Base-by-base conservation (phyloP, 2,329 filamentous ascomycete genomes). In the Diaporthe sp. region DNA sequence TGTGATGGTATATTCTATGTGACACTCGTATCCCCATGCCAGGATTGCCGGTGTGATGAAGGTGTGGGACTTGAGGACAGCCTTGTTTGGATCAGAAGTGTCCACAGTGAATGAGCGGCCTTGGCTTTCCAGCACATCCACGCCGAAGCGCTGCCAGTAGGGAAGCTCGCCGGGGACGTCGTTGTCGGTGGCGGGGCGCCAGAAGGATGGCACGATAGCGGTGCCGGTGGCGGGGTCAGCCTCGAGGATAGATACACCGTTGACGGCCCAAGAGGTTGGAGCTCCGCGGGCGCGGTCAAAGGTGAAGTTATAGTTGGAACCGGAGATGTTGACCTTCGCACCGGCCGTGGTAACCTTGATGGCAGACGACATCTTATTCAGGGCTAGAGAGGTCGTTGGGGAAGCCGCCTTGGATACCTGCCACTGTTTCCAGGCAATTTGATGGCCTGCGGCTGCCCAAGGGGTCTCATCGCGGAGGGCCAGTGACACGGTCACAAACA, bases 111-210 rank as follows among this genome's bases (percentile, higher is more conserved):
- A 82, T 9, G 83, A 85, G 27, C 87, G 85, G 22, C 89, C 82
- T 58, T 88, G 86, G 50, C 83, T 84, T 2, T 85, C 85, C 37
- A 90, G 79, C 2, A 78, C 78, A 72, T 89, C 82, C 10, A 90
- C 82, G 0, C 88, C 87, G 68, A 86, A 87, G 25, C 86, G 83
- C 58, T 86, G 82, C 91, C 92, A 93, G 77, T 92, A 89, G 7
- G 85, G 86, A 4, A 88, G 85, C 15, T 89, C 88, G 22, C 82
- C 79, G 0, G 88, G 86, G 0, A 84, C 83, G 78, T 94, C 92
- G 77, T 94, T 94, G 80, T 94, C 90, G 0, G 91, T 93, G 19
- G 88, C 87, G 0, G 92, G 89, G 6, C 92, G 89, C 87, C 91
- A 93, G 81, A 93, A 90, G 8, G 85, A 84, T 1, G 89, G 85